Conservation (phyloP, 805 yeast genomes). For the Spathaspora girioi region DNA sequence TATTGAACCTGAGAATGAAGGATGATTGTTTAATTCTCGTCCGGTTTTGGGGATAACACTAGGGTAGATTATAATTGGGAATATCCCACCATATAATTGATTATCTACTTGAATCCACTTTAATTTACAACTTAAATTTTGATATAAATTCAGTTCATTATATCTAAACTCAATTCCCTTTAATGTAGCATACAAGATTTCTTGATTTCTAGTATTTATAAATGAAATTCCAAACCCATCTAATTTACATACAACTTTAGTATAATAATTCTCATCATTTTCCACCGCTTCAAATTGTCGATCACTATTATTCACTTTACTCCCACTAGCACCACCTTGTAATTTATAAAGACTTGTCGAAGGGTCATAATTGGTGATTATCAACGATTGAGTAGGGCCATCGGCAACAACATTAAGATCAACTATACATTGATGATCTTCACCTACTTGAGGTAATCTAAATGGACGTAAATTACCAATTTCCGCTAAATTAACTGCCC, state of each 20-base stretch:
- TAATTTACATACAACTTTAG: slow-evolving; percentile 57
- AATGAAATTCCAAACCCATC: slow-evolving; percentile 88
- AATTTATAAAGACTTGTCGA: slow-evolving; percentile 71
- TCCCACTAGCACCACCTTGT: slow-evolving; percentile 29
- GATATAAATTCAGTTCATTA: slow-evolving; percentile 80
- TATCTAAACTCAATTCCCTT: slow-evolving; percentile 78
- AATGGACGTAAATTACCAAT: slow-evolving; percentile 90
- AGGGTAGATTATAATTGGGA: slow-evolving; percentile 87
- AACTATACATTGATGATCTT: slow-evolving; percentile 48
- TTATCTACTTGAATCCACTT: slow-evolving; percentile 97
- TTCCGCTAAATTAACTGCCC: slow-evolving; percentile 83
- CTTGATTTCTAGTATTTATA: slow-evolving; percentile 67
- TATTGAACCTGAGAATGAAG: slow-evolving; percentile 82
- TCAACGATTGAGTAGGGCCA: slow-evolving; percentile 88
- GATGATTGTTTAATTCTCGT: slow-evolving; percentile 82
- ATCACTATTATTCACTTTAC: slow-evolving; percentile 18
- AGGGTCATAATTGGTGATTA: slow-evolving; percentile 79
- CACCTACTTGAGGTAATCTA: slow-evolving; percentile 54
- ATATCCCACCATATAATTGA: slow-evolving; percentile 82
- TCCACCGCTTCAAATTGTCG: slow-evolving; percentile 51
- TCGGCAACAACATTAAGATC: slow-evolving; percentile 93
- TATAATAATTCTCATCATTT: slow-evolving; percentile 49
- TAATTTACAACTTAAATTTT: slow-evolving; percentile 71
- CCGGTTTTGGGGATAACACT: slow-evolving; percentile 82
- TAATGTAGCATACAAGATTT: slow-evolving; percentile 77